A percentile compares a stretch with the other conserved stretches of the same genome.
Conservation (phyloP, 768 basidiomycete species). For the Boletus fagicola region DNA sequence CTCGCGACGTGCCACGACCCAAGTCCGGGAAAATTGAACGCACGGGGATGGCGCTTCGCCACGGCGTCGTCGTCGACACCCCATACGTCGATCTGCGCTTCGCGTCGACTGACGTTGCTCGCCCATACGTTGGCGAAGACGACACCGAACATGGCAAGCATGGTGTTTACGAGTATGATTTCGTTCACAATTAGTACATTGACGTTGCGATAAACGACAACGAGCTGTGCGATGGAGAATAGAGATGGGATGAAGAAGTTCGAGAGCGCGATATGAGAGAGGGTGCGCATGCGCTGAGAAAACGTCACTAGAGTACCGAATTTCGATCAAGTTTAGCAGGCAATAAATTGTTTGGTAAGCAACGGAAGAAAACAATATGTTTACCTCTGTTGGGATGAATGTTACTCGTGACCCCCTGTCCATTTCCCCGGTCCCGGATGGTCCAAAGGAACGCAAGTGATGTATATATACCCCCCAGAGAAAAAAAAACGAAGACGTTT, state of each 20-base stretch:
- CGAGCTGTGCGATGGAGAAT: conserved; percentile 31
- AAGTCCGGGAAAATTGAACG: conserved; percentile 13
- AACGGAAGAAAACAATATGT: neutral
- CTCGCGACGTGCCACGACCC: conserved; percentile 21
- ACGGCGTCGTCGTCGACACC: neutral
- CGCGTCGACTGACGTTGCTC: conserved; percentile 9
- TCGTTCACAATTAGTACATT: conserved; percentile 23
- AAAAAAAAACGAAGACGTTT: neutral
- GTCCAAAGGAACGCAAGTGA: conserved; percentile 31
- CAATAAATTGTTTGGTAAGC: neutral
- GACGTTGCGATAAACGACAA: conserved; percentile 30
- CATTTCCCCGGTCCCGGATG: conserved; percentile 14
- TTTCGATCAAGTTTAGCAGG: neutral
- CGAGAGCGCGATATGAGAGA: conserved; percentile 32
- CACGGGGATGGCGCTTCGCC: neutral
- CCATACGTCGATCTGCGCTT: neutral
- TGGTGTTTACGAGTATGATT: conserved; percentile 30
- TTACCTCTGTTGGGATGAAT: conserved; percentile 17
- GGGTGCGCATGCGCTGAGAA: conserved; percentile 21
- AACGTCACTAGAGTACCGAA: conserved; percentile 17
- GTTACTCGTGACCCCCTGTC: conserved; percentile 17
- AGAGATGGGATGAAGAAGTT: conserved; percentile 34
- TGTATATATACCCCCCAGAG: conserved; percentile 20
- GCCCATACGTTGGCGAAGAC: conserved; percentile 36
- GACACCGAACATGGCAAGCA: conserved; percentile 33